Evolutionary conservation across 768 basidiomycete genomes (phyloP).

Genomic region (Collybia nuda): DNA sequence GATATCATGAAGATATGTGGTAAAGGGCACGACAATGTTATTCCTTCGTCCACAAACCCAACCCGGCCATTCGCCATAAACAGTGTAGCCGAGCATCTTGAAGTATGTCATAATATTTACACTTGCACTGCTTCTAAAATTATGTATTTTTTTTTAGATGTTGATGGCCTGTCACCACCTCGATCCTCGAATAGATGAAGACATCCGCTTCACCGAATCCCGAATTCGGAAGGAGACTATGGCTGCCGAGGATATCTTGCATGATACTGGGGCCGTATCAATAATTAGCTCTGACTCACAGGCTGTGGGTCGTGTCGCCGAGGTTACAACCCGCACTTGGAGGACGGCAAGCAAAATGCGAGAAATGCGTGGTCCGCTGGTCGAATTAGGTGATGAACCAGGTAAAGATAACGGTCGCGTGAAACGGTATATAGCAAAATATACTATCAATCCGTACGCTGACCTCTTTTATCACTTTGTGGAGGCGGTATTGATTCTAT

Average conservation of each 20-base stretch:
- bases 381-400: constrained; percentile 64
- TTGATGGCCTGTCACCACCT: constrained; percentile 99
- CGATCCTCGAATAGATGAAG: constrained; percentile 88
- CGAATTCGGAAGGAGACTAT: constrained; percentile 96
- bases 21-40: constrained; percentile 80
- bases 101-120: constrained; percentile 65
- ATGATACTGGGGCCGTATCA: constrained; percentile 90
- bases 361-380: constrained; percentile 72
- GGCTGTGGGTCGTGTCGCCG: constrained; percentile 98
- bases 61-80: constrained; percentile 90
- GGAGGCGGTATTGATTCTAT: neutral
- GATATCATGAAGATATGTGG: constrained; percentile 98
- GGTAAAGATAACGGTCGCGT: constrained; percentile 85
- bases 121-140: neutral
- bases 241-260: constrained; percentile 95
- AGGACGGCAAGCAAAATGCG: constrained; percentile 95
- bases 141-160: constrained; percentile 70
- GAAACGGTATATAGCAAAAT: constrained; percentile 94
- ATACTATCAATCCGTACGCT: constrained; percentile 94
- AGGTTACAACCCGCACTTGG: constrained; percentile 95
- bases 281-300: constrained; percentile 98
- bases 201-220: constrained; percentile 94
- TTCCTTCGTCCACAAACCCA: constrained; percentile 97
- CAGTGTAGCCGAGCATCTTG: constrained; percentile 95
- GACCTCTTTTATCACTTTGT: neutral